Base-by-base conservation (phyloP, 2,329 filamentous ascomycete genomes). In the Verticillium albo-atrum region DNA sequence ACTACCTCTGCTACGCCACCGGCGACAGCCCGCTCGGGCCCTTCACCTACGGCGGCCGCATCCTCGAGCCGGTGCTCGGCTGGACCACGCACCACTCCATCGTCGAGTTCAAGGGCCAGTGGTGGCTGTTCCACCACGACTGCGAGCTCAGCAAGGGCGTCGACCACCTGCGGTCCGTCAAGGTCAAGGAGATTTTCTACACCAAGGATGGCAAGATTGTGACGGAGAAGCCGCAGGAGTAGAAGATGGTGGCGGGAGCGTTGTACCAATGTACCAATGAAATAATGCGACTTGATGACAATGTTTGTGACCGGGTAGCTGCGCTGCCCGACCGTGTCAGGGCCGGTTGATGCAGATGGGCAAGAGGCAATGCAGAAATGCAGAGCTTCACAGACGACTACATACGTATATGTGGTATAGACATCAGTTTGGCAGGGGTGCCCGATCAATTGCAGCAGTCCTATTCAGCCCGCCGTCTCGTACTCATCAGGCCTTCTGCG, bases 61-160 rank as follows among this genome's bases (percentile, higher is more conserved):
- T 93, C 58, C 71, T 93, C 55, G 89, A 92, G 77, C 90, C 89
- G 0, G 90, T 93, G 5, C 72, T 89, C 27, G 89, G 90, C 1
- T 93, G 90, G 90, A 92, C 90, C 51, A 93, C 90, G 58, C 90
- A 92, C 74, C 90, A 92, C 71, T 90, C 86, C 3, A 88, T 93
- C 65, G 88, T 88, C 10, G 88, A 92, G 77, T 91, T 89, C 68
- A 71, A 84, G 72, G 87, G 82, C 4, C 83, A 81, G 64, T 92
- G 89, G 84, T 92, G 85, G 73, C 71, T 93, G 59, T 92, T 92
- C 71, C 86, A 92, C 70, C 90, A 92, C 69, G 90, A 92, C 74
- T 86, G 86, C 61, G 83, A 85, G 69, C 71, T 91, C 59, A 89
- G 86, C 58, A 79, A 80, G 17, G 89, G 89, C 0, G 84, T 89